phyloP scores from a whole-genome alignment of 495 filamentous ascomycete species.

The Neurospora discreta region DNA sequence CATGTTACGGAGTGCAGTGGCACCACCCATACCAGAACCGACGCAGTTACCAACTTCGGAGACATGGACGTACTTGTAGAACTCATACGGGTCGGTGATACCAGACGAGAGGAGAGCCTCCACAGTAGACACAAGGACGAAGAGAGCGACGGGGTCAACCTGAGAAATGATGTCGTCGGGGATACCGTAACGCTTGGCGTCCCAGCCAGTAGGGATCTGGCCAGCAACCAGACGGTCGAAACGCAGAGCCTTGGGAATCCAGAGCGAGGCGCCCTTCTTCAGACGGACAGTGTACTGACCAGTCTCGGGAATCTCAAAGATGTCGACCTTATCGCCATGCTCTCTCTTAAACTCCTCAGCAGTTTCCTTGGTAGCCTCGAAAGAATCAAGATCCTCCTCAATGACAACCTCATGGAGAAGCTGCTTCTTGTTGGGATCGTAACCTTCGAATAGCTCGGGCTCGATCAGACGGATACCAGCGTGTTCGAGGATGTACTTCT shows the following conservation, averaged over 20 bases:
- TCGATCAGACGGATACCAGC: constrained; percentile 96
- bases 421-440: constrained; percentile 97
- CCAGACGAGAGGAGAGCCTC: constrained; percentile 84
- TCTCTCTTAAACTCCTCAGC: constrained; percentile 94
- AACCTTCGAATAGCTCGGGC: constrained; percentile 91
- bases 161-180: constrained; percentile 96
- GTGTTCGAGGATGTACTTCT: constrained; percentile 92
- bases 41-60: constrained; percentile 98
- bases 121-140: constrained; percentile 83
- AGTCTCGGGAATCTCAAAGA: constrained; percentile 89
- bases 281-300: constrained; percentile 90
- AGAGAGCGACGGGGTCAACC: constrained; percentile 92
- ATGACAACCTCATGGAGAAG: constrained; percentile 95
- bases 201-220: constrained; percentile 94
- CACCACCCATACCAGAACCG: constrained; percentile 94
- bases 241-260: constrained; percentile 91
- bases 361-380: constrained; percentile 93
- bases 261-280: constrained; percentile 85
- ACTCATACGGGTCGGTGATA: constrained; percentile 99
- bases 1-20: constrained; percentile 86
- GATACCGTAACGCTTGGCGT: constrained; percentile 87
- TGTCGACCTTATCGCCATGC: constrained; percentile 93
- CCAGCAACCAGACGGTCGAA: constrained; percentile 97
- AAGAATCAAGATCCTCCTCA: constrained; percentile 90
- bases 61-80: constrained; percentile 98